These are phyloP conservation scores for Primulina eburnea DNA, from an alignment of 257 asterid genomes.

Conservation along the genomic window DNA sequence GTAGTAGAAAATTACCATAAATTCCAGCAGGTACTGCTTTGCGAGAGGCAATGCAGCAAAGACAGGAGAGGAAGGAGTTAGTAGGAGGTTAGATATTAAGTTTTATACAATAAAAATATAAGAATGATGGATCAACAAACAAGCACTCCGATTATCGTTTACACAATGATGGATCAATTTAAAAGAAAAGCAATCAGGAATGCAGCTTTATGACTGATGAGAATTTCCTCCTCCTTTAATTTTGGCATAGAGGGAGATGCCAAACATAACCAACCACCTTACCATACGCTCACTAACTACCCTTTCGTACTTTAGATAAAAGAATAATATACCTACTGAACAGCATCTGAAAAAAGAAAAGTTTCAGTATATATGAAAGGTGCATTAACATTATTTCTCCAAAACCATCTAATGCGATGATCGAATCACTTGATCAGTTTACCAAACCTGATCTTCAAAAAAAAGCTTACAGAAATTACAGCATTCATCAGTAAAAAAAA, in stretches of 20 bases:
- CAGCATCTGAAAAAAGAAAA: neutral
- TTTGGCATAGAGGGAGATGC: neutral
- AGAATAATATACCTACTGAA: neutral
- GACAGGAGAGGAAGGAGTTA: constrained; percentile 33
- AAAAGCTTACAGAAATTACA: neutral
- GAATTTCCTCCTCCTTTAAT: neutral
- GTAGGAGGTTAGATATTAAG: constrained; percentile 19
- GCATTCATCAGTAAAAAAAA: neutral
- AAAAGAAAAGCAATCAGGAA: neutral
- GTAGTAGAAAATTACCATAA: constrained; percentile 53
- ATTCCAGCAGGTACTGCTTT: constrained; percentile 90
- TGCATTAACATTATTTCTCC: neutral
- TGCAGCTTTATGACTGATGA: neutral
- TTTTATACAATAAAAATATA: constrained; percentile 6
- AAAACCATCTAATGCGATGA: neutral
- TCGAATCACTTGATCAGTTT: neutral
- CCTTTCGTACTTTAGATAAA: neutral
- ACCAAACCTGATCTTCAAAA: neutral
- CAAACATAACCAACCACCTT: neutral
- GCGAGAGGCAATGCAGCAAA: constrained; percentile 33
- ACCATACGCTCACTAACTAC: neutral
- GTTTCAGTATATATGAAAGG: neutral
- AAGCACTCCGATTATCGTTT: too few relatives aligned
- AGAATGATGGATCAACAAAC: neutral
- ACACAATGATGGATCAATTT: neutral